Evolutionary conservation across 371 early-diverging fungal genomes (phyloP).

Genomic region (Neoconidiobolus thromboides): DNA sequence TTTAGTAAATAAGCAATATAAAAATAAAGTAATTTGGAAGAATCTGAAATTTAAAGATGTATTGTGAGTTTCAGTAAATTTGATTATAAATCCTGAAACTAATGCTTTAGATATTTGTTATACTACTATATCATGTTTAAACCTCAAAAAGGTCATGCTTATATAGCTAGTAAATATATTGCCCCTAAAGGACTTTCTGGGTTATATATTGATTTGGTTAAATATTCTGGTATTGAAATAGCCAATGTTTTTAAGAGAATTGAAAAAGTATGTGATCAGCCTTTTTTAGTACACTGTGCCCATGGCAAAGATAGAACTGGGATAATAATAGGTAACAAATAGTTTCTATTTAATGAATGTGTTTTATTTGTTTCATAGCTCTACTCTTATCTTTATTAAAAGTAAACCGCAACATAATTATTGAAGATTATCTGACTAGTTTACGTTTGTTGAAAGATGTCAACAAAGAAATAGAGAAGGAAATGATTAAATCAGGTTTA

Average conservation of each 20-base stretch:
- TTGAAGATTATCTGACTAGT: no score
- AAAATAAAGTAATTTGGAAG: not conserved
- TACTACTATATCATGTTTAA: not conserved
- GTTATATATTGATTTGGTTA: not conserved
- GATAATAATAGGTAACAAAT: constrained; percentile 12
- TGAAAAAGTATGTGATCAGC: no score
- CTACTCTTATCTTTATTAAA: not conserved
- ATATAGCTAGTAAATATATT: not conserved
- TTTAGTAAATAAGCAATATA: not conserved
- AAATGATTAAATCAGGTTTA: no score
- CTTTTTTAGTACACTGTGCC: constrained; percentile 50
- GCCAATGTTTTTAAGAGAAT: not conserved
- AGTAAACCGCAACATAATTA: not conserved
- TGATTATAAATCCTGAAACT: not conserved
- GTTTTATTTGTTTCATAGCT: not conserved
- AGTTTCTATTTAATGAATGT: not conserved
- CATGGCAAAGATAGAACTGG: constrained; percentile 85
- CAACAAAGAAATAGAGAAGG: no score
- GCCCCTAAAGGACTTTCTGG: not conserved
- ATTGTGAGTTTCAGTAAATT: not conserved
- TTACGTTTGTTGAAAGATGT: no score
- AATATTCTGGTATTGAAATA: not conserved
- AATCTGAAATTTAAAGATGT: not conserved
- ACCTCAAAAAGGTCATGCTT: not conserved
- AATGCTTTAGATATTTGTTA: not conserved